Conservation (phyloP, 257 asterid species). For the Fraxinus excelsior region DNA sequence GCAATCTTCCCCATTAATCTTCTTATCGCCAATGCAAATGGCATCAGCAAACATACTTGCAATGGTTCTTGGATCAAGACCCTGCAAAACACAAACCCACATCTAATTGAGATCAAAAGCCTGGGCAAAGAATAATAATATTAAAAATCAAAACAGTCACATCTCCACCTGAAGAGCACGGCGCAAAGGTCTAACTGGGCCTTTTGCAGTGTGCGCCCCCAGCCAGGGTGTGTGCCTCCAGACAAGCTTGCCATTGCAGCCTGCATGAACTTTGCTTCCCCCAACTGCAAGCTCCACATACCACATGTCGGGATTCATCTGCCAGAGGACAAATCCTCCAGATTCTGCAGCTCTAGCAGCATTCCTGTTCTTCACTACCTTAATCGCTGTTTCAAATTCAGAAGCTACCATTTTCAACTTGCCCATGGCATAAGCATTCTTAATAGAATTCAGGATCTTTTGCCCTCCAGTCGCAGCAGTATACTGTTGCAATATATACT, state of each 20-base stretch:
- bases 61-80: slow-evolving; percentile 32
- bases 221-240: slow-evolving; percentile 32
- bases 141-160: background rate
- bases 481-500: slow-evolving; percentile 25
- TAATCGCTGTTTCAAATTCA: slow-evolving; percentile 17
- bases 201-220: slow-evolving; percentile 26
- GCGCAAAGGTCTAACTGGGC: slow-evolving; percentile 24
- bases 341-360: slow-evolving; percentile 14
- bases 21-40: slow-evolving; percentile 29
- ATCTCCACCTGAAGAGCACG: slow-evolving; percentile 26
- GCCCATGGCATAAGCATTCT: slow-evolving; percentile 27
- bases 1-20: slow-evolving; percentile 28
- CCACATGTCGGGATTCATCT: slow-evolving; percentile 31
- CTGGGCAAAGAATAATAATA: background rate
- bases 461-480: slow-evolving; percentile 25
- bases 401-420: slow-evolving; percentile 28
- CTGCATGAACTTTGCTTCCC: slow-evolving; percentile 25
- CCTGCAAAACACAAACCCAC: slow-evolving; percentile 12
- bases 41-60: slow-evolving; percentile 23
- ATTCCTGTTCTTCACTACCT: slow-evolving; percentile 20
- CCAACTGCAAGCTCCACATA: slow-evolving; percentile 27
- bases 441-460: slow-evolving; percentile 18
- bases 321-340: slow-evolving; percentile 28
- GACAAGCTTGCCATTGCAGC: slow-evolving; percentile 25
- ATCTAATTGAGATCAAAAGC: background rate